Percentiles rank a stretch among this genome's conserved stretches.
Evolutionary conservation across 176 grass and related monocot species (phyloP).

Genomic region (Triticum monococcum): DNA sequence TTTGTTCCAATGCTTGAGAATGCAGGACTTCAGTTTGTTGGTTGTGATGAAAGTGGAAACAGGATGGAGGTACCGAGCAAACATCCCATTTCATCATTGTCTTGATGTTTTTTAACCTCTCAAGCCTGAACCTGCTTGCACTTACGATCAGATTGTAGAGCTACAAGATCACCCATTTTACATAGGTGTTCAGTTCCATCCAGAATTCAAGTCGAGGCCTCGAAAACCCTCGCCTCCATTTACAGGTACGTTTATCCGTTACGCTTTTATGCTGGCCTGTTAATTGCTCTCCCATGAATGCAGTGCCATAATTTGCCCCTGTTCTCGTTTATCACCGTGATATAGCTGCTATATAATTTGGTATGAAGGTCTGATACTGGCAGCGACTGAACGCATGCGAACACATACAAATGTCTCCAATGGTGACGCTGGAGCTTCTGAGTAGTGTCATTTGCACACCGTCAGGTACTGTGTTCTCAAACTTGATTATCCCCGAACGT

Average conservation of each 20-base stretch:
- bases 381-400: constrained; percentile 63
- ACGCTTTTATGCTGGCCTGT: background rate
- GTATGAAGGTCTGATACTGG: constrained; percentile 80
- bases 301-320: background rate
- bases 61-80: constrained; percentile 82
- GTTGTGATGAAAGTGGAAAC: constrained; percentile 84
- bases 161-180: constrained; percentile 78
- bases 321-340: background rate
- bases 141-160: constrained; percentile 70
- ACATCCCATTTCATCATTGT: background rate
- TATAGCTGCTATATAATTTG: background rate
- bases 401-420: constrained; percentile 28
- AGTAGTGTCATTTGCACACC: background rate
- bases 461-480: background rate
- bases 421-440: constrained; percentile 31
- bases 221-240: constrained; percentile 85
- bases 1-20: constrained; percentile 75
- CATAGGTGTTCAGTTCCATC: constrained; percentile 92
- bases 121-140: constrained; percentile 17
- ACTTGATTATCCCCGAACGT: background rate
- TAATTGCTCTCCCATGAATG: background rate
- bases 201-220: constrained; percentile 94
- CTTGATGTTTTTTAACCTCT: background rate
- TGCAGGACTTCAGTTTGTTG: constrained; percentile 78
- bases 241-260: constrained; percentile 44